Percentiles rank a stretch among this genome's conserved stretches.
Evolutionary conservation across 108 stramenopile genomes (phyloP).

Genomic region (Cyclotella cryptica): DNA sequence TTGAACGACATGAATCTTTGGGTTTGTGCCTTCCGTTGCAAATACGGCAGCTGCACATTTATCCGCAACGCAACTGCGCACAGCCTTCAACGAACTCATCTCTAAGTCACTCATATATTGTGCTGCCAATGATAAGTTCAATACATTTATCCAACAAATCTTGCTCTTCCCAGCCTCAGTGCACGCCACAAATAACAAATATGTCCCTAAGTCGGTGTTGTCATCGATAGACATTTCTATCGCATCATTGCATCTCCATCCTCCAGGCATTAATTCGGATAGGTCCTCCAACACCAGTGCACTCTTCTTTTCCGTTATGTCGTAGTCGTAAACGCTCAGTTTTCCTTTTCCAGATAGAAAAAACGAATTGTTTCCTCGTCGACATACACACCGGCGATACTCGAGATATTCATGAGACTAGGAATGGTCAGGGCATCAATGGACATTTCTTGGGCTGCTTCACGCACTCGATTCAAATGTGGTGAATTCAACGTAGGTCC

Average conservation of each 20-base stretch:
- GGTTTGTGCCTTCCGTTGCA: constrained; percentile 10
- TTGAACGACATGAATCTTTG: constrained; percentile 33
- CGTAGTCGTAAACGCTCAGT: constrained; percentile 56
- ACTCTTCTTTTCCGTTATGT: constrained; percentile 26
- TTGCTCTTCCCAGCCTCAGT: neutral
- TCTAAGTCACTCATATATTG: neutral
- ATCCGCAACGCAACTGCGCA: constrained; percentile 14
- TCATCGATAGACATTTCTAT: constrained; percentile 27
- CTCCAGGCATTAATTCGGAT: constrained; percentile 1
- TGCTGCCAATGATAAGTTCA: constrained; percentile 21
- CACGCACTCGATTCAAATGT: constrained; percentile 43
- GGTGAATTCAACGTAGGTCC: constrained; percentile 62
- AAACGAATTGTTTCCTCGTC: constrained; percentile 49
- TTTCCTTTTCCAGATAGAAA: constrained; percentile 36
- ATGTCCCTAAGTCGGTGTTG: constrained; percentile 19
- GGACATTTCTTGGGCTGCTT: constrained; percentile 61
- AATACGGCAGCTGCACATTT: constrained; percentile 35
- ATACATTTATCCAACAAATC: constrained; percentile 39
- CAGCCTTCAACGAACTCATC: constrained; percentile 16
- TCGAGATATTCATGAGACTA: neutral
- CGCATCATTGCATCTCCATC: constrained; percentile 1
- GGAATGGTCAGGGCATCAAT: constrained; percentile 51
- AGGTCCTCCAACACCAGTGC: constrained; percentile 43
- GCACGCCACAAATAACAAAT: constrained; percentile 23
- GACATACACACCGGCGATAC: constrained; percentile 29